Evolutionary conservation across 148 eudicot species (phyloP).

Genomic region (Pharnaceum exiguum): DNA sequence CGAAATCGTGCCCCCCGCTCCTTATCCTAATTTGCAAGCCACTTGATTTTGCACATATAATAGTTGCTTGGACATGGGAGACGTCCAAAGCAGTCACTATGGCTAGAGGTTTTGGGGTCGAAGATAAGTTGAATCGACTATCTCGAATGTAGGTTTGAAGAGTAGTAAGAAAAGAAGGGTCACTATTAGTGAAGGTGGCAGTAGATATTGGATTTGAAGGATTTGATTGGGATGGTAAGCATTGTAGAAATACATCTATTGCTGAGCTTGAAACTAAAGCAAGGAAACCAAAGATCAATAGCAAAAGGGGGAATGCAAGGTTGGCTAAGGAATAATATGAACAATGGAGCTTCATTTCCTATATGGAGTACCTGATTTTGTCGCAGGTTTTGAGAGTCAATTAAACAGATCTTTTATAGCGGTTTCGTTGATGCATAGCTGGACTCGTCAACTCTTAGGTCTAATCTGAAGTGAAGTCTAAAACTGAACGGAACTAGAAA

Average conservation of each 20-base stretch:
- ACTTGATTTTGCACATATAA: slow-evolving; percentile 21
- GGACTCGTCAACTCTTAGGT: no score
- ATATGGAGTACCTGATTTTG: no score
- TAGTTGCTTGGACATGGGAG: slow-evolving; percentile 29
- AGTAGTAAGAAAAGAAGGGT: slow-evolving; percentile 12
- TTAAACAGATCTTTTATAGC: no score
- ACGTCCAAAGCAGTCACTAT: slow-evolving; percentile 26
- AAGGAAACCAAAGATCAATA: not conserved
- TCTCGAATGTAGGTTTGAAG: slow-evolving; percentile 21
- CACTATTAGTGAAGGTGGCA: not conserved
- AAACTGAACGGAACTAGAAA: no score
- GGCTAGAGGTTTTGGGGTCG: slow-evolving; percentile 33
- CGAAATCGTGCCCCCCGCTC: slow-evolving; percentile 38
- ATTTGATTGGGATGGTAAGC: slow-evolving; percentile 9
- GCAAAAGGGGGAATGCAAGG: not conserved
- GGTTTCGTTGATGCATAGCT: no score
- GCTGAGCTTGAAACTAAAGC: slow-evolving; percentile 5
- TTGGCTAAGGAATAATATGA: no score
- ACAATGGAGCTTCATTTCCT: no score
- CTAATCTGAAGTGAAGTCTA: no score
- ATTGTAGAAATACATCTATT: slow-evolving; percentile 15
- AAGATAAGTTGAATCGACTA: slow-evolving; percentile 26
- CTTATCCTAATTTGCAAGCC: slow-evolving; percentile 22
- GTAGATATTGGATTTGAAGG: slow-evolving; percentile 1
- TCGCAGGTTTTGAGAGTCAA: no score